Conservation (phyloP, 2,329 filamentous ascomycete species). For the Sordariomycetes sp. region DNA sequence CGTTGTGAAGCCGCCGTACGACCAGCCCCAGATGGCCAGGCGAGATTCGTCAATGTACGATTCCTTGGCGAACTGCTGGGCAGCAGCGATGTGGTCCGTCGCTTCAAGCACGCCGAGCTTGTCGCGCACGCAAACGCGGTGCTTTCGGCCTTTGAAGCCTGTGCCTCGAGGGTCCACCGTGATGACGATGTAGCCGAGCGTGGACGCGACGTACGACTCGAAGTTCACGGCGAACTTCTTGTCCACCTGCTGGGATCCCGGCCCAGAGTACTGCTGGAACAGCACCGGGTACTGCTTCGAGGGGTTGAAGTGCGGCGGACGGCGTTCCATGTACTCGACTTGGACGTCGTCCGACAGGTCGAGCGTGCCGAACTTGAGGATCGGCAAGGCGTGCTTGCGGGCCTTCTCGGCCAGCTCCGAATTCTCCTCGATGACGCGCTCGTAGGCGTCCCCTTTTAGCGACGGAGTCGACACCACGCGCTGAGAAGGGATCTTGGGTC, state of each 20-base stretch:
- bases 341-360: slow-evolving; percentile 69
- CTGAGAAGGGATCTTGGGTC: slow-evolving; percentile 83
- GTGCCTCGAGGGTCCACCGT: slow-evolving; percentile 92
- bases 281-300: slow-evolving; percentile 86
- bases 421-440: slow-evolving; percentile 73
- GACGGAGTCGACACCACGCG: slow-evolving; percentile 79
- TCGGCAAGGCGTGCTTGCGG: slow-evolving; percentile 70
- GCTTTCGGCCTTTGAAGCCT: slow-evolving; percentile 77
- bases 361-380: slow-evolving; percentile 73
- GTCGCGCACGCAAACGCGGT: slow-evolving; percentile 72
- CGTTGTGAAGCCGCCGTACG: slow-evolving; percentile 90
- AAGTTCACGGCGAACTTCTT: slow-evolving; percentile 81
- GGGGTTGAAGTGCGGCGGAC: slow-evolving; percentile 78
- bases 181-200: slow-evolving; percentile 84
- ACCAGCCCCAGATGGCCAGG: slow-evolving; percentile 97
- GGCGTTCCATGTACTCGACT: slow-evolving; percentile 68
- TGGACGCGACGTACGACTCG: slow-evolving; percentile 78
- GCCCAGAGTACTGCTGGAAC: slow-evolving; percentile 91
- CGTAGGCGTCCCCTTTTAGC: slow-evolving; percentile 47
- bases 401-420: slow-evolving; percentile 57
- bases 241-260: slow-evolving; percentile 80
- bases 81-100: slow-evolving; percentile 83
- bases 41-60: slow-evolving; percentile 73
- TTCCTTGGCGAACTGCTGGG: slow-evolving; percentile 72
- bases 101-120: slow-evolving; percentile 81